These are phyloP conservation scores for Hypoxylon fragiforme DNA, from an alignment of 495 filamentous ascomycete species.

Conservation along the genomic window DNA sequence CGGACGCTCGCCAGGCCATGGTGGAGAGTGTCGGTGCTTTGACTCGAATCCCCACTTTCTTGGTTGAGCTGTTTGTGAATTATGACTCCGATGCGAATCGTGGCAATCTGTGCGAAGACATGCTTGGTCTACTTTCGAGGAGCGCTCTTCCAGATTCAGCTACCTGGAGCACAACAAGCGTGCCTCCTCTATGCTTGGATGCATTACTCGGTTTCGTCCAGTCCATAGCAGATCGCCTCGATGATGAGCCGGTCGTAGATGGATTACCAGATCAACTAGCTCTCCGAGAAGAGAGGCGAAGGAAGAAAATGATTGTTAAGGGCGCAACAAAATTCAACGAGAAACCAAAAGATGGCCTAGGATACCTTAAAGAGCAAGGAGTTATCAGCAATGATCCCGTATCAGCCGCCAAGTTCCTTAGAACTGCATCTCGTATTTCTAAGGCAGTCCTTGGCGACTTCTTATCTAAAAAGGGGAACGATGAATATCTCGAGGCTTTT, in stretches of 20 bases:
- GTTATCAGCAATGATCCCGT: conserved; percentile 78
- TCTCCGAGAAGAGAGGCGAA: conserved; percentile 69
- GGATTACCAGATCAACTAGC: conserved; percentile 66
- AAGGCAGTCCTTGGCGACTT: conserved; percentile 92
- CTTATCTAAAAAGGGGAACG: conserved; percentile 86
- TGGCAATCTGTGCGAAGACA: conserved; percentile 89
- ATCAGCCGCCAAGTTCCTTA: conserved; percentile 77
- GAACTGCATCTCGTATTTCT: conserved; percentile 81
- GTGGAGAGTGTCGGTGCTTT: conserved; percentile 93
- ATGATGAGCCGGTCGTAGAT: conserved; percentile 65
- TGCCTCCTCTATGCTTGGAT: conserved; percentile 92
- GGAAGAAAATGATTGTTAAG: conserved; percentile 85
- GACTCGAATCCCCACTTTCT: conserved; percentile 87
- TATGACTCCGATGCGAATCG: conserved; percentile 97
- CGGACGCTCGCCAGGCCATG: conserved; percentile 96
- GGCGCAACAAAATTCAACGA: conserved; percentile 95
- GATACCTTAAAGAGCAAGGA: conserved; percentile 78
- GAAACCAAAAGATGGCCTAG: conserved; percentile 85
- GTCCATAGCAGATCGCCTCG: conserved; percentile 82
- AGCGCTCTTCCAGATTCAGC: conserved; percentile 97
- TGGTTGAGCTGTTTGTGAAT: conserved; percentile 95
- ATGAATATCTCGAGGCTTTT: conserved; percentile 77
- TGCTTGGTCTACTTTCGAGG: conserved; percentile 87
- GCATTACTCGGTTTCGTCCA: conserved; percentile 88
- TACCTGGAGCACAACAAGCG: conserved; percentile 98